Conservation (phyloP, 1,139 yeast species). For the Blastobotrys arbuscula region DNA sequence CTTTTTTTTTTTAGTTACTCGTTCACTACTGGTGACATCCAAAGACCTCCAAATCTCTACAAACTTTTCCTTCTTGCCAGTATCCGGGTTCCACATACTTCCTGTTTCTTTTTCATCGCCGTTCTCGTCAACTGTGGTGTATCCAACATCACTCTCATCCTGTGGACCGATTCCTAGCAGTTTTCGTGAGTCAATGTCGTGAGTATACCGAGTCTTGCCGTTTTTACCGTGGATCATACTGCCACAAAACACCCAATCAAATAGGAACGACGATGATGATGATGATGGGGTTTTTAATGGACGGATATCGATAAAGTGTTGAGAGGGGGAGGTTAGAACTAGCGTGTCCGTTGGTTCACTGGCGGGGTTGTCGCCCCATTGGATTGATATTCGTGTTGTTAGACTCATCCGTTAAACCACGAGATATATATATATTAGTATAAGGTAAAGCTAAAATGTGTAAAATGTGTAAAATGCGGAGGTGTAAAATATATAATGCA, state of each 20-base stretch:
- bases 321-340: constrained; percentile 42
- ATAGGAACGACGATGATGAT: constrained; percentile 24
- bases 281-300: constrained; percentile 17
- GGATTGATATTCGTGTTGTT: constrained; percentile 46
- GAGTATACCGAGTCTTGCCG: constrained; percentile 33
- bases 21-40: constrained; percentile 40
- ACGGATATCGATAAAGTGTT: constrained; percentile 45
- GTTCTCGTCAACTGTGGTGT: constrained; percentile 33
- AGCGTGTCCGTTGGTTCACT: constrained; percentile 48
- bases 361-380: constrained; percentile 46
- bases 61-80: constrained; percentile 43
- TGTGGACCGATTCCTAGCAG: constrained; percentile 16
- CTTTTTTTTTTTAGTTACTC: constrained; percentile 23
- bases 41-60: constrained; percentile 55
- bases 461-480: too few species aligned
- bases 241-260: constrained; percentile 44
- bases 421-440: too few species aligned
- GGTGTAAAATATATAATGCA: too few species aligned
- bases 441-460: too few species aligned
- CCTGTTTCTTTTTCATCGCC: constrained; percentile 51
- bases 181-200: constrained; percentile 40
- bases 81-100: constrained; percentile 44
- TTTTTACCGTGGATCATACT: constrained; percentile 34
- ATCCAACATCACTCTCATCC: constrained; percentile 16
- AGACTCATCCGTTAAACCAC: too few species aligned